A percentile compares a stretch with the other conserved stretches of the same genome.
These are phyloP conservation scores for Calonectria fujianensis DNA, from an alignment of 2,329 filamentous ascomycete species.

Conservation along the genomic window DNA sequence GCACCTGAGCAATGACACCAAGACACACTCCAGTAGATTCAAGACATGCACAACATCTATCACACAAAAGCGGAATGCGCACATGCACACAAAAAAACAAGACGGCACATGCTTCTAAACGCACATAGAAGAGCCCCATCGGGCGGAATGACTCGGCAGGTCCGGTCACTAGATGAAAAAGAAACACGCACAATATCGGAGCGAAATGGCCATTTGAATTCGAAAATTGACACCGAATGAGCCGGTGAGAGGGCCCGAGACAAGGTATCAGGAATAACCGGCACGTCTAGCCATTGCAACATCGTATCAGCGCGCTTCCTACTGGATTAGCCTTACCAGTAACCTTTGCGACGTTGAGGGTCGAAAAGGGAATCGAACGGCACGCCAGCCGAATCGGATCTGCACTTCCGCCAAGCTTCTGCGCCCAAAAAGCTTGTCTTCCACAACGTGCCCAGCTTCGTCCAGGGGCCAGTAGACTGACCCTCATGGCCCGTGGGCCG, in stretches of 20 bases:
- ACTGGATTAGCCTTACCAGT: conserved; percentile 3
- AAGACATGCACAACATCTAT: background rate
- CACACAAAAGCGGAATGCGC: too few species aligned
- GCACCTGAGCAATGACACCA: background rate
- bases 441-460: conserved; percentile 26
- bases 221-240: background rate
- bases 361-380: conserved; percentile 29
- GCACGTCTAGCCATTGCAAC: background rate
- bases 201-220: background rate
- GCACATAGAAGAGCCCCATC: background rate
- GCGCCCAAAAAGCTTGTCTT: conserved; percentile 49
- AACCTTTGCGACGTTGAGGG: conserved; percentile 9
- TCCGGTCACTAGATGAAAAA: background rate
- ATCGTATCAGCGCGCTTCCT: background rate
- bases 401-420: conserved; percentile 49
- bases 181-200: background rate
- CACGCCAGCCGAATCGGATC: conserved; percentile 45
- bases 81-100: too few species aligned
- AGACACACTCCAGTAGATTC: background rate
- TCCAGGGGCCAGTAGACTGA: conserved; percentile 12
- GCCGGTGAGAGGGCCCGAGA: background rate
- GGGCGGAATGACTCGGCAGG: background rate
- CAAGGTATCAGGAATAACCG: background rate
- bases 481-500: conserved; percentile 29
- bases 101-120: background rate